phyloP scores from a whole-genome alignment of 2,329 filamentous ascomycete genomes.

The Talaromyces sp. region DNA sequence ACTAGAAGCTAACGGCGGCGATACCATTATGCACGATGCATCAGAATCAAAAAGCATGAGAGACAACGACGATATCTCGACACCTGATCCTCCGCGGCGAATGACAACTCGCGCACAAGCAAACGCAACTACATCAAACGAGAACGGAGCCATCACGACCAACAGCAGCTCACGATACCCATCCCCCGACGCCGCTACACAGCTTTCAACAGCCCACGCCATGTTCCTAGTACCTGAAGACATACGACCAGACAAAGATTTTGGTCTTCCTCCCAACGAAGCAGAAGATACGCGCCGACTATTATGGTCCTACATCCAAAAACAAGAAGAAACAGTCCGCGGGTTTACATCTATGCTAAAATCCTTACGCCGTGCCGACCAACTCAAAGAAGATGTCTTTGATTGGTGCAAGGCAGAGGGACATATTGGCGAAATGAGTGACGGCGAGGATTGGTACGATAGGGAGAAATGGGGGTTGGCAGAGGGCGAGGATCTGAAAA shows the following conservation, averaged over 20 bases:
- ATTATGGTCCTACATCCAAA: slow-evolving; percentile 59
- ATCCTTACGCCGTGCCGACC: slow-evolving; percentile 54
- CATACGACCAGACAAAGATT: slow-evolving; percentile 49
- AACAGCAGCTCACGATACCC: slow-evolving; percentile 17
- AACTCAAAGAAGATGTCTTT: slow-evolving; percentile 55
- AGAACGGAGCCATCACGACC: slow-evolving; percentile 20
- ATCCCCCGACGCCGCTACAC: slow-evolving; percentile 26
- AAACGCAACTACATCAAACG: slow-evolving; percentile 29
- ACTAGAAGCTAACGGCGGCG: not conserved
- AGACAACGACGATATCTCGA: slow-evolving; percentile 31
- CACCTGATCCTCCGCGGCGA: slow-evolving; percentile 39
- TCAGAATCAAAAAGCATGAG: slow-evolving; percentile 21
- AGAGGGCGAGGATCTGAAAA: slow-evolving; percentile 52
- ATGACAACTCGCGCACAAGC: slow-evolving; percentile 45
- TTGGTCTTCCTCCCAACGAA: slow-evolving; percentile 54
- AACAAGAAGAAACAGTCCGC: slow-evolving; percentile 60
- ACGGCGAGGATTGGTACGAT: slow-evolving; percentile 65
- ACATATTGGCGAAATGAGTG: slow-evolving; percentile 61
- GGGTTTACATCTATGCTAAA: slow-evolving; percentile 52
- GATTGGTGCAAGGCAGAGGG: slow-evolving; percentile 59
- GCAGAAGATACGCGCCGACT: slow-evolving; percentile 59
- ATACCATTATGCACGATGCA: slow-evolving; percentile 12
- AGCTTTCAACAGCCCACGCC: slow-evolving; percentile 47
- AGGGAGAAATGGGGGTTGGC: slow-evolving; percentile 55
- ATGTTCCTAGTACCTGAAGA: slow-evolving; percentile 52